A percentile compares a stretch with the other conserved stretches of the same genome.
Evolutionary conservation across 2,329 filamentous ascomycete genomes (phyloP).

Genomic region (Fonsecaea nubica): DNA sequence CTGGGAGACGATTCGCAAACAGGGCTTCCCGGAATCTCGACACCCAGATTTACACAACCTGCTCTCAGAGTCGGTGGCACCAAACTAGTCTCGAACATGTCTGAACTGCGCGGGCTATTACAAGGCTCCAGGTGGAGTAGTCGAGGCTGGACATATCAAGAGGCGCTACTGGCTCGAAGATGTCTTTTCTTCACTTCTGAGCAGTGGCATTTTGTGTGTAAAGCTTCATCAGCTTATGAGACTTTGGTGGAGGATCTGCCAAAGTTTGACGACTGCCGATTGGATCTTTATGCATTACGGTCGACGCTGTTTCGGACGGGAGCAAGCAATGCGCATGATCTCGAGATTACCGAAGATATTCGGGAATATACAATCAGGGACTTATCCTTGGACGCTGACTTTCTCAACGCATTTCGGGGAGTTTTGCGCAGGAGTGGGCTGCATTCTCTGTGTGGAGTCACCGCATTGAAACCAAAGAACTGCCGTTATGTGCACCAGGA

Average conservation of each 20-base stretch:
- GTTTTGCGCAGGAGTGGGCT: slow-evolving; percentile 4
- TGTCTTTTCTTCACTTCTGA: slow-evolving; percentile 26
- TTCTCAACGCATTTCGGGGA: slow-evolving; percentile 20
- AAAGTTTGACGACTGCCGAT: background rate
- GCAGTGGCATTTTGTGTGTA: slow-evolving; percentile 20
- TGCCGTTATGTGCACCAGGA: background rate
- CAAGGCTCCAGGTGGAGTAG: slow-evolving; percentile 13
- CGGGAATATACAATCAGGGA: slow-evolving; percentile 17
- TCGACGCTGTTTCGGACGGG: slow-evolving; percentile 8
- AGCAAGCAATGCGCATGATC: slow-evolving; percentile 12
- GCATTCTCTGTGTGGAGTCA: slow-evolving; percentile 5
- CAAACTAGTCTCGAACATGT: slow-evolving; percentile 10
- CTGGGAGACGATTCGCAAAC: background rate
- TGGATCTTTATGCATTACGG: slow-evolving; percentile 9
- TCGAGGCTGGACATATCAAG: slow-evolving; percentile 25
- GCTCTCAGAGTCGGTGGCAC: background rate
- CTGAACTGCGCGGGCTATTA: background rate
- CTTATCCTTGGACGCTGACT: slow-evolving; percentile 10
- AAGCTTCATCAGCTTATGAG: slow-evolving; percentile 8
- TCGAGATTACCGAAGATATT: slow-evolving; percentile 16
- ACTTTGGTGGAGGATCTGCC: slow-evolving; percentile 7
- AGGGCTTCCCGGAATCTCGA: slow-evolving; percentile 5
- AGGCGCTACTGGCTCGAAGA: slow-evolving; percentile 9
- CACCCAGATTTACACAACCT: slow-evolving; percentile 1
- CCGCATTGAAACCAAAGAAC: background rate